Evolutionary conservation across 805 yeast genomes (phyloP).

Genomic region (Spathaspora sp.): DNA sequence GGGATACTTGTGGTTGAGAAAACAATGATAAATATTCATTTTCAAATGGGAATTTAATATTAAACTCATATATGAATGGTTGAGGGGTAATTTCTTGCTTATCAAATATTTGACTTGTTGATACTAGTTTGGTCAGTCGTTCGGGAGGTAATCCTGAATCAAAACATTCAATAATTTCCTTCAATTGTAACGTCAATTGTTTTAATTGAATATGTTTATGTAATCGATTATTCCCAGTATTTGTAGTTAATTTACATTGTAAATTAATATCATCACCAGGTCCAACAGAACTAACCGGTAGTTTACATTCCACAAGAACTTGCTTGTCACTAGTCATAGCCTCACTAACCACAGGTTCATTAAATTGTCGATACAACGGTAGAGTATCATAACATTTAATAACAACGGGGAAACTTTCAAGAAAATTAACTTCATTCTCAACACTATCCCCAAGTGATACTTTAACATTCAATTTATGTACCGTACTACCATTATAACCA

Average conservation of each 20-base stretch:
- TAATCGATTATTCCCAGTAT: conserved; percentile 25
- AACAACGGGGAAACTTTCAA: conserved; percentile 45
- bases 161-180: conserved; percentile 51
- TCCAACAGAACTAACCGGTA: conserved; percentile 56
- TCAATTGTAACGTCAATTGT: conserved; percentile 44
- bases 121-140: conserved; percentile 40
- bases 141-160: conserved; percentile 49
- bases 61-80: conserved; percentile 22
- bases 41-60: conserved; percentile 28
- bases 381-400: conserved; percentile 55
- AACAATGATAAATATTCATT: conserved; percentile 31
- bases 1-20: neutral
- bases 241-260: conserved; percentile 38
- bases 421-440: conserved; percentile 26
- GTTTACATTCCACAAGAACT: conserved; percentile 40
- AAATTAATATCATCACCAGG: conserved; percentile 48
- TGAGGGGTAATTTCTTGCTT: conserved; percentile 20
- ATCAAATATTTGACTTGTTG: conserved; percentile 25
- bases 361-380: conserved; percentile 53
- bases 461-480: conserved; percentile 42
- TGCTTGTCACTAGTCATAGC: conserved; percentile 47
- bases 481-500: conserved; percentile 45
- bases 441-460: conserved; percentile 28
- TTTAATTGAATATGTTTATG: conserved; percentile 37
- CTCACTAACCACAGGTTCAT: conserved; percentile 46